Evolutionary conservation across 495 filamentous ascomycete genomes (phyloP).

Genomic region (Gamarada debralockiae): DNA sequence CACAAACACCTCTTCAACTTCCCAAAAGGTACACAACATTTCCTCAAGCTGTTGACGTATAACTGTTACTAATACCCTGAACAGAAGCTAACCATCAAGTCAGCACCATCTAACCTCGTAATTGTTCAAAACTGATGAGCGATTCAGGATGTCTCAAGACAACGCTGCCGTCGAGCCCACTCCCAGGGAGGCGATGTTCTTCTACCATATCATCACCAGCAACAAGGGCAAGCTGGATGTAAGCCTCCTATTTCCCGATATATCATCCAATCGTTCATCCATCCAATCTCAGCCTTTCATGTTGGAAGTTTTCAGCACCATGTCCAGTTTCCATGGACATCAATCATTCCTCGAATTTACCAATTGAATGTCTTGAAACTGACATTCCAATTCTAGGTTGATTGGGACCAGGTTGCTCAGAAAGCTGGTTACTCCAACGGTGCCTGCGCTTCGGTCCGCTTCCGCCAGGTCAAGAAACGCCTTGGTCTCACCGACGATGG

Average conservation of each 20-base stretch:
- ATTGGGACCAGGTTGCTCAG: constrained; percentile 23
- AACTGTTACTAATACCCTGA: too few relatives aligned
- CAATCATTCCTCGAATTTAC: background rate
- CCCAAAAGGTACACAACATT: too few relatives aligned
- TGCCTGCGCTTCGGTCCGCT: constrained; percentile 9
- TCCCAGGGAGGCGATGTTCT: constrained; percentile 6
- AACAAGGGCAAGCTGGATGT: constrained; percentile 13
- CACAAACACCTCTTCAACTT: too few relatives aligned
- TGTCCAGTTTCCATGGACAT: background rate
- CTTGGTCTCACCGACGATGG: background rate
- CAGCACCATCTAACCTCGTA: too few relatives aligned
- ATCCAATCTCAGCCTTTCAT: too few relatives aligned
- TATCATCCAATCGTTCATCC: background rate
- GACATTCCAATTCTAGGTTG: constrained; percentile 13
- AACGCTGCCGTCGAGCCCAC: background rate
- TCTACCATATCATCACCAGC: constrained; percentile 1
- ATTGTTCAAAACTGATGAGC: too few relatives aligned
- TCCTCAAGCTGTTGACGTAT: too few relatives aligned
- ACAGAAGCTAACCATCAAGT: too few relatives aligned
- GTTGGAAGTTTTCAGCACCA: background rate
- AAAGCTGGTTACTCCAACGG: constrained; percentile 15
- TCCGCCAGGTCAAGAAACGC: constrained; percentile 24
- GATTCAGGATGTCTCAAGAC: too few relatives aligned
- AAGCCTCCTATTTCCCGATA: background rate
- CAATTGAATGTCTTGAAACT: background rate